Percentiles rank a stretch among this genome's conserved stretches.
Evolutionary conservation across 1,284 basidiomycete genomes (phyloP).

Genomic region (Malassezia equina): DNA sequence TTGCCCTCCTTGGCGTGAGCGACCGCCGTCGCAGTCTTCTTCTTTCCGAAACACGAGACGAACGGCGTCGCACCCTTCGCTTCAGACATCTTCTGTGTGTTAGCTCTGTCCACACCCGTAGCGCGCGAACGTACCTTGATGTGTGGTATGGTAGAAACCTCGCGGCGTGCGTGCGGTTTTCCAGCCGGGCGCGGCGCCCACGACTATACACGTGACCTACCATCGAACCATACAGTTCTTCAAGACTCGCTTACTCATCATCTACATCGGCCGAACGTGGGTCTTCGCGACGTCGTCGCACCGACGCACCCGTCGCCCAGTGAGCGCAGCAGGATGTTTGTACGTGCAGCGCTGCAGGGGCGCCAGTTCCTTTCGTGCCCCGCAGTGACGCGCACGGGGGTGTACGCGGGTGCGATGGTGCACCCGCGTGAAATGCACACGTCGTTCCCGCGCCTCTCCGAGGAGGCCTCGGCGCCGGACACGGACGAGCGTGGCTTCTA

Average conservation of each 20-base stretch:
- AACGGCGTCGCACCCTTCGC: conserved; percentile 32
- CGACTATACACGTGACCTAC: conserved; percentile 4
- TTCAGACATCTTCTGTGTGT: conserved; percentile 13
- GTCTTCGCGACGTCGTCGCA: not conserved
- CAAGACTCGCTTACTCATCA: not conserved
- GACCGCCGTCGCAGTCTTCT: conserved; percentile 48
- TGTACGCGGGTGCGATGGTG: not conserved
- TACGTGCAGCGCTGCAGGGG: not conserved
- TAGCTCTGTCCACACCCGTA: not conserved
- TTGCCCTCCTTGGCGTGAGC: conserved; percentile 63
- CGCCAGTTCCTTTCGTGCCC: not conserved
- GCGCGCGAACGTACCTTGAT: conserved; percentile 7
- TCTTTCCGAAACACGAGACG: conserved; percentile 50
- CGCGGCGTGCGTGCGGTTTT: not conserved
- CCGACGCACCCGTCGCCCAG: not conserved
- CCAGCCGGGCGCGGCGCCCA: not conserved
- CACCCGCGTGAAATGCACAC: not conserved
- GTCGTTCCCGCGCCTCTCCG: not conserved
- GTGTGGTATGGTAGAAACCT: conserved; percentile 12
- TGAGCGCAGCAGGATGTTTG: not conserved
- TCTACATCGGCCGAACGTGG: not conserved
- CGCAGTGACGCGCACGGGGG: not conserved
- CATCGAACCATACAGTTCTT: conserved; percentile 10
- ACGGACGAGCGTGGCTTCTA: not conserved
- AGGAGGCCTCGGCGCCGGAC: not conserved